phyloP scores from a whole-genome alignment of 805 yeast genomes.

The Lachancea thermotolerans region DNA sequence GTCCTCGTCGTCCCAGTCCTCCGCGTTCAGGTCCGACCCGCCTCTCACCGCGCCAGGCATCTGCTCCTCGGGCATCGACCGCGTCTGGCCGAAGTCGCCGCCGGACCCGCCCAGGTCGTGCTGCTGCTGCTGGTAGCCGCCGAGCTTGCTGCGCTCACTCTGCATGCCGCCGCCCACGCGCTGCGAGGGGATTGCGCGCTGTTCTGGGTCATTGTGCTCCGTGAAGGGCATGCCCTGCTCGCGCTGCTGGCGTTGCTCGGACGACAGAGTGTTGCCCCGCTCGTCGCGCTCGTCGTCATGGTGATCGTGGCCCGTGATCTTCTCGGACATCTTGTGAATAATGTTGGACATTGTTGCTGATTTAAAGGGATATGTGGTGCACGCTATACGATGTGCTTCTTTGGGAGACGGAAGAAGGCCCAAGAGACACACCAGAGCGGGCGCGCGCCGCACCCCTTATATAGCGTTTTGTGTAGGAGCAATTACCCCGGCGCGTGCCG shows the following conservation, averaged over 20 bases:
- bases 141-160: slow-evolving; percentile 5
- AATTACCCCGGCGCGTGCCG: no score
- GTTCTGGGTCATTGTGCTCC: no score
- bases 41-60: slow-evolving; percentile 6
- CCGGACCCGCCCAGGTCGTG: slow-evolving; percentile 5
- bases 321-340: slow-evolving; percentile 28
- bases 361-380: not conserved
- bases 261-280: slow-evolving; percentile 5
- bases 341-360: slow-evolving; percentile 25
- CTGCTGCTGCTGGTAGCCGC: slow-evolving; percentile 8
- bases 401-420: not conserved
- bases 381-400: not conserved
- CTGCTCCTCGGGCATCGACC: slow-evolving; percentile 1
- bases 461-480: no score
- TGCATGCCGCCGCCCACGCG: slow-evolving; percentile 4
- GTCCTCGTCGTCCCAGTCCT: slow-evolving; percentile 6
- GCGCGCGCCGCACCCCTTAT: no score
- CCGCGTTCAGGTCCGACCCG: not conserved
- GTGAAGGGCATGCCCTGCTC: not conserved
- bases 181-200: slow-evolving; percentile 6
- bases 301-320: slow-evolving; percentile 23
- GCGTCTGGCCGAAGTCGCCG: not conserved
- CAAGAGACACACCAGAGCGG: no score
- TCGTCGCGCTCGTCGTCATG: slow-evolving; percentile 9
- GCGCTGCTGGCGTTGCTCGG: slow-evolving; percentile 7